Base-by-base conservation (phyloP, 2,329 filamentous ascomycete species). In the Ophiostoma tasmaniense region DNA sequence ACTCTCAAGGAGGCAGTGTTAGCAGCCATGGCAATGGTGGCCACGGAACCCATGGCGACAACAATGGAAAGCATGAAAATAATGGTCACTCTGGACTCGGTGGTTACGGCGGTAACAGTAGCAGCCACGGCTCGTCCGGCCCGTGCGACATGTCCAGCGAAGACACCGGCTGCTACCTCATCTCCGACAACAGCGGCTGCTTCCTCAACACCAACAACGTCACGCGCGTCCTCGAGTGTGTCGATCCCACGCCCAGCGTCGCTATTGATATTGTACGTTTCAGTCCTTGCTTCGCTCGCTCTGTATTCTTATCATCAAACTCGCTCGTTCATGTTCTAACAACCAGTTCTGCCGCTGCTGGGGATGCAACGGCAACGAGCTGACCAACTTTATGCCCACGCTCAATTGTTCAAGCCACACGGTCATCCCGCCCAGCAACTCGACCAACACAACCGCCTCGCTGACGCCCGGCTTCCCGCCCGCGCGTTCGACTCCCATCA, bases 21-120 rank as follows among this genome's bases (percentile, higher is more conserved):
- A 17, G 42, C 1, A 17, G 17, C 4, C 8, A 45, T 45, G 37
- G 11, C 37, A n/a, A n/a, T n/a, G n/a, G n/a, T n/a, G n/a, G n/a
- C n/a, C 35, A 37, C 3, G 39, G 39, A 4, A 4, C 13, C 39
- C 17, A 45, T 20, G 17, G 14, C 5, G 14, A 17, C 37, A 39
- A 39, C 13, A 13, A 13, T 13, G 37, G 37, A 10, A 39, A 39
- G 3, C 11, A 13, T 39, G 37, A 11, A 8, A 13, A 39, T 13
- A 13, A 39, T 17, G 39, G 39, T 17, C 39, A 45, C 39, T 4
- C 14, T 3, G 14, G 39, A 5, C 39, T 45, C 39, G 39, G 39
- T 5, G 42, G 42, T 4, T 45, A 45, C 42, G 42, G 87, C 0
- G 88, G 45, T n/a, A n/a, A n/a, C n/a, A n/a, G n/a, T n/a, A n/a